Conservation (phyloP, 345 rosid species). For the Noccaea caerulescens region DNA sequence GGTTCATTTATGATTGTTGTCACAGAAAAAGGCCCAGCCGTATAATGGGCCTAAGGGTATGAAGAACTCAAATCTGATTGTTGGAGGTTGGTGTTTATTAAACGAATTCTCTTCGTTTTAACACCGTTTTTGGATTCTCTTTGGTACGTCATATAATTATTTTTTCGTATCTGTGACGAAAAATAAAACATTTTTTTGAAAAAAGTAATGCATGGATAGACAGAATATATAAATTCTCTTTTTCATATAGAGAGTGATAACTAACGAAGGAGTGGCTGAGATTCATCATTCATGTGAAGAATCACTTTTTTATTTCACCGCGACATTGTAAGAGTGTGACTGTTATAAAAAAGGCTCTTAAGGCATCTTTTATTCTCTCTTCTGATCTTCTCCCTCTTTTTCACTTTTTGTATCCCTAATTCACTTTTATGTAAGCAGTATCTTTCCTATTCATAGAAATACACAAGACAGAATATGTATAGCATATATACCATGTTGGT, state of each 20-base stretch:
- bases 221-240: no score
- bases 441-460: conserved; percentile 22
- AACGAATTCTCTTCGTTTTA: neutral
- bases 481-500: conserved; percentile 18
- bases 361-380: conserved; percentile 26
- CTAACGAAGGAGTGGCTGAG: neutral
- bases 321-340: conserved; percentile 21
- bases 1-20: neutral
- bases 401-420: conserved; percentile 31
- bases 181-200: no score
- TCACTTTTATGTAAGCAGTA: conserved; percentile 27
- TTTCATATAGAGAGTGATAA: neutral
- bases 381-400: conserved; percentile 6
- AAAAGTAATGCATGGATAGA: no score
- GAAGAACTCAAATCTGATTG: neutral
- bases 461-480: neutral
- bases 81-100: neutral
- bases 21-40: neutral
- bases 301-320: conserved; percentile 1
- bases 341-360: conserved; percentile 3
- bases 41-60: conserved; percentile 11
- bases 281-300: neutral
- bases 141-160: neutral
- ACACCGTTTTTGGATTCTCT: no score
- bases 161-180: no score